Evolutionary conservation across 148 eudicot species (phyloP), one percentile per base, ranked within the genome.

Genomic region (Amaranthus cruentus): DNA sequence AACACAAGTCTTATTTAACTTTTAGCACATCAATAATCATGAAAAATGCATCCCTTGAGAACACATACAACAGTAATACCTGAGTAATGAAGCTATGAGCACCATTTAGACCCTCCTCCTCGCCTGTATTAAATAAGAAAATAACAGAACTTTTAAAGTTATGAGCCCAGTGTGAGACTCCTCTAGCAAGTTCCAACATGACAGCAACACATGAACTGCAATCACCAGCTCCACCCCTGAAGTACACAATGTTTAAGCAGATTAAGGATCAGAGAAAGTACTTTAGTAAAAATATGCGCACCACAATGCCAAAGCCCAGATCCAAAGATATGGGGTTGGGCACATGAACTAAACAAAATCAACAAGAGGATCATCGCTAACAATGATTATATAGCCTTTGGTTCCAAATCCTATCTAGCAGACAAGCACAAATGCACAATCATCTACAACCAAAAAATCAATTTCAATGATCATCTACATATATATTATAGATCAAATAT

Each of bases 171-270:
- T 91, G 93, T 66, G 98, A 95, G 71, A 90, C 82, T 70, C 91
- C 98, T 77, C 98, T 86, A 65, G 96, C 96, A 81, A 95, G 93
- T 88, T 95, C 98, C 70, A 95, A 73, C 96, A 95, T 95, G 66
- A 91, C 97, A 75, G 97, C 90, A 63, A 91, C 82, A 82, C 98
- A 90, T 70, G 98, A 95, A 83, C 98, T 91, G 86, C 96, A 91
- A 81, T 95, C 98, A 65, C 97, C 97, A 79, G 98, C 98, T 78
- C 98, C 98, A 78, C 92, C 97, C 86, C 98, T 94, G 64, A 15
- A 78, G 69, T 55, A 80, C 43, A 69, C 55, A 73, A 55, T 48
- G 42, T 49, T 42, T 55, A 8, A 14, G 60, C 46, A 43, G 56
- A 73, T 54, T 65, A 55, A n/a, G 71, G 58, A 42, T 8, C 50